phyloP scores from a whole-genome alignment of 108 stramenopile genomes.

The Parietichytrium sp. region DNA sequence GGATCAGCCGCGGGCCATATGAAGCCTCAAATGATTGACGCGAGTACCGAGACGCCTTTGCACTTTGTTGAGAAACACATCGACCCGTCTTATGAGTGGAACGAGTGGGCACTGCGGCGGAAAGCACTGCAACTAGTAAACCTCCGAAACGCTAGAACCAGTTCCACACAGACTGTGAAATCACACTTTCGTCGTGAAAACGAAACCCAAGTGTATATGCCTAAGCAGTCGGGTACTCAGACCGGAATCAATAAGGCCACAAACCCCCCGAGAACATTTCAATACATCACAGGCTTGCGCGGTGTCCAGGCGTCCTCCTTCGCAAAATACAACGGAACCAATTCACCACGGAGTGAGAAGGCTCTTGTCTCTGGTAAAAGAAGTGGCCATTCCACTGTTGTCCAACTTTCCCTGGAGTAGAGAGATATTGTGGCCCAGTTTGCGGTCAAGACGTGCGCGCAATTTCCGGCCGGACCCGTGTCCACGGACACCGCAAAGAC shows the following conservation, averaged over 20 bases:
- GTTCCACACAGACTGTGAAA: slow-evolving; percentile 56
- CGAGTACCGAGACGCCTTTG: slow-evolving; percentile 56
- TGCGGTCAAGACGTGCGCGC: too few relatives aligned
- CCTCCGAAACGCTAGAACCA: slow-evolving; percentile 58
- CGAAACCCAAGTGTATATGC: slow-evolving; percentile 64
- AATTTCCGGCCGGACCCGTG: too few relatives aligned
- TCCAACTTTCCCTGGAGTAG: too few relatives aligned
- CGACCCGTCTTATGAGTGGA: slow-evolving; percentile 60
- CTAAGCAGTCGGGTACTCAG: slow-evolving; percentile 50
- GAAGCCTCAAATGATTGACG: slow-evolving; percentile 47
- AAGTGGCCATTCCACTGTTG: too few relatives aligned
- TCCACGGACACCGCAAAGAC: too few relatives aligned
- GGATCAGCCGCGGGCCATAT: background rate
- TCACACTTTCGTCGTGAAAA: slow-evolving; percentile 65
- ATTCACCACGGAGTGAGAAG: too few relatives aligned
- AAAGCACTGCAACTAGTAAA: slow-evolving; percentile 63
- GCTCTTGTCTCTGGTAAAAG: too few relatives aligned
- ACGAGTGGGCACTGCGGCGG: slow-evolving; percentile 65
- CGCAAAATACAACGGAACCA: background rate
- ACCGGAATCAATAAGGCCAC: slow-evolving; percentile 56
- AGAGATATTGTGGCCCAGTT: too few relatives aligned
- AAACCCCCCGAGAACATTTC: slow-evolving; percentile 43
- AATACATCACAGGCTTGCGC: slow-evolving; percentile 6
- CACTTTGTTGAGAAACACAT: slow-evolving; percentile 63
- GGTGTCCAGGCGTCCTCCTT: background rate